A percentile compares a stretch with the other conserved stretches of the same genome.
phyloP scores from a whole-genome alignment of 768 basidiomycete genomes.

The Mycena capillaripes region DNA sequence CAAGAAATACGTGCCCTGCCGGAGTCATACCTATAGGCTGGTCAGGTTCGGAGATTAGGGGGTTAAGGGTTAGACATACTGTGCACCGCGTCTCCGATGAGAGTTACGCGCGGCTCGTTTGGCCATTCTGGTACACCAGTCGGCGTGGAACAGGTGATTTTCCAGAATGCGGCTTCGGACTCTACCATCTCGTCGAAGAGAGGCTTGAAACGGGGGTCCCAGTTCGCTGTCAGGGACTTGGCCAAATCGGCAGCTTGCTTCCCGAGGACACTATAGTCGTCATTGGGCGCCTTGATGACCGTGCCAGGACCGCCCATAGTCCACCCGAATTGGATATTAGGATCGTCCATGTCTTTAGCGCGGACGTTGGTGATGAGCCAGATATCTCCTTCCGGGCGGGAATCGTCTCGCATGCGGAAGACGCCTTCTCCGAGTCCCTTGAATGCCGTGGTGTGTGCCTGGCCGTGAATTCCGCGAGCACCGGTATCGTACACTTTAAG shows the following conservation, averaged over 20 bases:
- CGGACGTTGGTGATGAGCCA: slow-evolving; percentile 4
- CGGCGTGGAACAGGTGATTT: slow-evolving; percentile 3
- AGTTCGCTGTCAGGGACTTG: not conserved
- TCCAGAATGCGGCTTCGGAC: not conserved
- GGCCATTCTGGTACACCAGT: not conserved
- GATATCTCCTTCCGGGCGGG: not conserved
- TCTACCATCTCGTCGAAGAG: not conserved
- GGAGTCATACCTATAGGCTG: not conserved
- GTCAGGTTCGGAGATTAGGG: no score
- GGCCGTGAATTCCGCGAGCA: not conserved
- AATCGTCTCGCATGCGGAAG: not conserved
- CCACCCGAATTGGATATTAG: not conserved
- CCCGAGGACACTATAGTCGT: not conserved
- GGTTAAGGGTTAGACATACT: no score
- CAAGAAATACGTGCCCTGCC: not conserved
- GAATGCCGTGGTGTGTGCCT: not conserved
- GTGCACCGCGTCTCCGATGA: not conserved
- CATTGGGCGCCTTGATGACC: not conserved
- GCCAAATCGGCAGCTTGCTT: not conserved
- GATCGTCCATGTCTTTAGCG: not conserved
- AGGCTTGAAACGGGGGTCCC: not conserved
- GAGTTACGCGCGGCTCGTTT: not conserved
- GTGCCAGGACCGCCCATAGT: not conserved
- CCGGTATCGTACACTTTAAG: not conserved
- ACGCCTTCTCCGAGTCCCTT: not conserved